Evolutionary conservation across 2,329 filamentous ascomycete genomes (phyloP).

Genomic region (Colletotrichum brevisporum): DNA sequence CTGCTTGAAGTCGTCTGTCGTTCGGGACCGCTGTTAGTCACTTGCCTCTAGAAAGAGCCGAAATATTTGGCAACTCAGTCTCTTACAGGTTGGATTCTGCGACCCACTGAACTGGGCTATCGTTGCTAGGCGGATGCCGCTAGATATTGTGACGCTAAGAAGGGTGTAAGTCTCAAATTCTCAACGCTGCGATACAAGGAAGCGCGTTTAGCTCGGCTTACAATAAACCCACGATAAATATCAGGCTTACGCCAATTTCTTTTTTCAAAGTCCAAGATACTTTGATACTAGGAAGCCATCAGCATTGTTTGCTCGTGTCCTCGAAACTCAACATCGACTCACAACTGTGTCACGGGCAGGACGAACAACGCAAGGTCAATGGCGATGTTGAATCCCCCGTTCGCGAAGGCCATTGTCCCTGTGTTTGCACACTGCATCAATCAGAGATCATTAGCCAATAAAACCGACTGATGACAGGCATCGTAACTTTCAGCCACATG

Average conservation of each 20-base stretch:
- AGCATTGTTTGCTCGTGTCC: no score
- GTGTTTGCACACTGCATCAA: background rate
- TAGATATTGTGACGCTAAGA: conserved; percentile 18
- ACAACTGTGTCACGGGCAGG: conserved; percentile 33
- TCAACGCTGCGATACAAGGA: background rate
- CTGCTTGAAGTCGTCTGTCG: conserved; percentile 17
- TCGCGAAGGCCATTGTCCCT: conserved; percentile 14
- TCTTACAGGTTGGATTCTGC: conserved; percentile 27
- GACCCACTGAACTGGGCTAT: conserved; percentile 10
- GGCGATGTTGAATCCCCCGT: conserved; percentile 18
- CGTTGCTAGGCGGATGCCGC: conserved; percentile 28
- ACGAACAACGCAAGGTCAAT: conserved; percentile 22
- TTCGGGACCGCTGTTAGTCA: background rate
- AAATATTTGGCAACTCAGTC: background rate
- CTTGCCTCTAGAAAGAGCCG: no score
- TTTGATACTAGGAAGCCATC: conserved; percentile 4
- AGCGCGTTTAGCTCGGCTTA: conserved; percentile 4
- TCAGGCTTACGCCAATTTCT: conserved; percentile 26
- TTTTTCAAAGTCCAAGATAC: conserved; percentile 25
- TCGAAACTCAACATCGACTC: no score
- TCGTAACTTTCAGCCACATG: no score
- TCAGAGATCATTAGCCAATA: background rate
- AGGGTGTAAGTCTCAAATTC: background rate
- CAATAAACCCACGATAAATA: conserved; percentile 27
- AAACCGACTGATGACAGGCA: no score